These are phyloP conservation scores for Dipteronia sinensis DNA, from an alignment of 345 rosid genomes.

Conservation along the genomic window DNA sequence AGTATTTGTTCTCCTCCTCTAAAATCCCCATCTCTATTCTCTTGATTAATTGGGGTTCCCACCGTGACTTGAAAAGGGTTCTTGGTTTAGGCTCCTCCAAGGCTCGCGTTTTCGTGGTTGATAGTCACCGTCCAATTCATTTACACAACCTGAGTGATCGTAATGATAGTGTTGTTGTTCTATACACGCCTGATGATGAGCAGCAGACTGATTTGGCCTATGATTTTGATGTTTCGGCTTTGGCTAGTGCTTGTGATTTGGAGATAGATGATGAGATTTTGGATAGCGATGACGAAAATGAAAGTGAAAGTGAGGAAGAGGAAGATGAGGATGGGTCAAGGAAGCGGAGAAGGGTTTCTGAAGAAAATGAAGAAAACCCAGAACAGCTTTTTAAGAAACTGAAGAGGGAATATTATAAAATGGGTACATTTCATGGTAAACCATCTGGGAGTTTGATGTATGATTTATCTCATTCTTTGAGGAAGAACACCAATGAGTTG, in stretches of 20 bases:
- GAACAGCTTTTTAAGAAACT: conserved; percentile 61
- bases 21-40: conserved; percentile 58
- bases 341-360: conserved; percentile 64
- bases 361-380: conserved; percentile 42
- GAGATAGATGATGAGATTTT: conserved; percentile 26
- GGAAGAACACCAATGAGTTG: conserved; percentile 92
- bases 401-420: conserved; percentile 68
- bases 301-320: conserved; percentile 44
- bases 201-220: conserved; percentile 77
- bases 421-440: conserved; percentile 94
- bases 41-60: conserved; percentile 91
- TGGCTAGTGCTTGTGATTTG: conserved; percentile 56
- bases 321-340: conserved; percentile 40
- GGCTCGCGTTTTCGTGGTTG: conserved; percentile 77
- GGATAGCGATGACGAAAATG: conserved; percentile 38
- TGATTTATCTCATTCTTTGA: conserved; percentile 70
- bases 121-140: conserved; percentile 95
- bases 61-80: conserved; percentile 65
- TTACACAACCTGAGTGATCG: conserved; percentile 74
- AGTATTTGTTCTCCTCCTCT: conserved; percentile 56
- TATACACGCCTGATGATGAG: conserved; percentile 84
- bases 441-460: conserved; percentile 89
- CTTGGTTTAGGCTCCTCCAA: conserved; percentile 58
- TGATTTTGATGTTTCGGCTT: conserved; percentile 73
- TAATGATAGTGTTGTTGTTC: conserved; percentile 79